phyloP scores from a whole-genome alignment of 1,284 basidiomycete species.

The Naganishia albida region DNA sequence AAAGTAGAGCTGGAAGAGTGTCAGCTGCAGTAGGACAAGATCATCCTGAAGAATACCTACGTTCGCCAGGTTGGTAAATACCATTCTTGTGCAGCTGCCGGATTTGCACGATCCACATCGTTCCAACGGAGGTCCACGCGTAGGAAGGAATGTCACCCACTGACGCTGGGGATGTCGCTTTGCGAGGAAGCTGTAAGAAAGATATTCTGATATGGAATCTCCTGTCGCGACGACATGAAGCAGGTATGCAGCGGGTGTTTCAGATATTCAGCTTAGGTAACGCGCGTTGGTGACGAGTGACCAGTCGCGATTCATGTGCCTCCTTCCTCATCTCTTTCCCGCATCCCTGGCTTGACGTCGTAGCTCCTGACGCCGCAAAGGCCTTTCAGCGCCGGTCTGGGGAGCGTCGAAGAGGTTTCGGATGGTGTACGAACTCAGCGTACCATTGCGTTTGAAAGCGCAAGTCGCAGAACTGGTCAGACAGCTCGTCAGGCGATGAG shows the following conservation, averaged over 20 bases:
- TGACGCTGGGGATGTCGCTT: no score
- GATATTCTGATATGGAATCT: neutral
- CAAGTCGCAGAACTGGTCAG: no score
- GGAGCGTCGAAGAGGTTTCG: no score
- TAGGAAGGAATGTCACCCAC: no score
- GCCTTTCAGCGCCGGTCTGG: no score
- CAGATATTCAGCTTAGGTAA: neutral
- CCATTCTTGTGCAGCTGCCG: neutral
- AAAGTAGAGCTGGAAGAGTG: neutral
- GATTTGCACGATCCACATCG: slow-evolving; percentile 24
- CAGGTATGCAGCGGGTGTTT: neutral
- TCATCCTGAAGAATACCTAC: neutral
- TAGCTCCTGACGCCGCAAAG: no score
- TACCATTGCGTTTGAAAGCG: no score
- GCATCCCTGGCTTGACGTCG: no score
- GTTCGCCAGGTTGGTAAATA: neutral
- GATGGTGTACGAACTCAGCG: no score
- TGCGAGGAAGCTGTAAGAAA: no score
- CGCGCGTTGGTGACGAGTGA: neutral
- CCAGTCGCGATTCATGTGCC: neutral
- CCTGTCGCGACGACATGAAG: neutral
- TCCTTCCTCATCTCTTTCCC: neutral
- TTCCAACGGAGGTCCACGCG: neutral
- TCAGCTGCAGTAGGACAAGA: neutral
- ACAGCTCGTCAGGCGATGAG: no score